Percentiles rank a stretch among this genome's conserved stretches.
phyloP scores from a whole-genome alignment of 164 flowering plant genomes.

The Protea cynaroides region DNA sequence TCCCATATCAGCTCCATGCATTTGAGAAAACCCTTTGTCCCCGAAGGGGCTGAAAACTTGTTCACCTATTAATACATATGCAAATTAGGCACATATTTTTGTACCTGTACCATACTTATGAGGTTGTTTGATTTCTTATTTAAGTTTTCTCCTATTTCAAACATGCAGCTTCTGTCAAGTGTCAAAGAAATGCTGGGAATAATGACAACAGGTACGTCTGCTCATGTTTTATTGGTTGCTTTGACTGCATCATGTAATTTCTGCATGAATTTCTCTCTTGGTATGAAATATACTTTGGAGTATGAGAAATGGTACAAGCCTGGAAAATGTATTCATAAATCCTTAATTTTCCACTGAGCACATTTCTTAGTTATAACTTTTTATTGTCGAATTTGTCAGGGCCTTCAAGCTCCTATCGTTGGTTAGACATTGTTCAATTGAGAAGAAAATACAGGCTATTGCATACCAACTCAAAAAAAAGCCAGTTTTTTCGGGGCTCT shows the following conservation, averaged over 20 bases:
- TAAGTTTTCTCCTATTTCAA: not conserved
- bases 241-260: not conserved
- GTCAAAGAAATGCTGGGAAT: slow-evolving; percentile 19
- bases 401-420: not conserved
- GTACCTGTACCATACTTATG: not conserved
- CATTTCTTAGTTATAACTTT: not conserved
- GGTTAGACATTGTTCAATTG: slow-evolving; percentile 21
- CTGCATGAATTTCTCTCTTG: too few species aligned
- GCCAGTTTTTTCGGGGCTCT: slow-evolving; percentile 19
- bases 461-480: slow-evolving; percentile 11
- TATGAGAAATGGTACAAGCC: not conserved
- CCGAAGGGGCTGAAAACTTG: not conserved
- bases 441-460: slow-evolving; percentile 13
- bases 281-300: not conserved
- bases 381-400: not conserved
- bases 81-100: not conserved
- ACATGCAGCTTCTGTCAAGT: slow-evolving; percentile 24
- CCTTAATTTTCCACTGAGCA: not conserved
- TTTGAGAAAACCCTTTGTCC: not conserved
- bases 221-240: not conserved
- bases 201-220: slow-evolving; percentile 24
- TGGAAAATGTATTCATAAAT: not conserved
- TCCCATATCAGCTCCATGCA: not conserved
- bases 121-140: not conserved
- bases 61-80: too few species aligned